Evolutionary conservation across 1,139 yeast genomes (phyloP), one percentile per base, ranked within the genome.

Genomic region (Lodderomyces pseudojiufengensis): DNA sequence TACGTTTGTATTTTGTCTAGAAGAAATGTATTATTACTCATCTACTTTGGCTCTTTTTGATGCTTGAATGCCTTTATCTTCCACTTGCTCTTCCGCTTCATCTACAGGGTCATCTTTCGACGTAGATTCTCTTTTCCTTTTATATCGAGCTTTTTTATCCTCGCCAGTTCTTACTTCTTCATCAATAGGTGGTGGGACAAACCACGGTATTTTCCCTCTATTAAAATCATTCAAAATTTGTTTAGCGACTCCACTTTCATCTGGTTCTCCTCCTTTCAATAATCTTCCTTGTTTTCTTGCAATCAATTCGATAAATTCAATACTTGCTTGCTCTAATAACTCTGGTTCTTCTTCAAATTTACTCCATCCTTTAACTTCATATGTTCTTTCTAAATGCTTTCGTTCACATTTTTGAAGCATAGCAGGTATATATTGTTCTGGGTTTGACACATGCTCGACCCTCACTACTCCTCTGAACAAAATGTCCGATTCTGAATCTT

Each of bases 191-290:
- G 98, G 97, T 24, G 94, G 80, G 24, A 87, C 87, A 58, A 92
- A 92, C 98, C 98, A 92, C 16, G 98, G 98, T 39, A 92, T 88
- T 56, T 88, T 87, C 43, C 98, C 98, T 61, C 98, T 78, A 64
- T 87, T 92, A 69, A 92, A 92, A 59, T 92, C 98, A 52, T 86
- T 88, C 56, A 92, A 74, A 24, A 92, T 82, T 55, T 84, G 83
- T 59, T 88, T 92, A 35, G 98, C 81, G 40, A 92, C 90, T 50
- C 96, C 95, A 47, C 82, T 73, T 63, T 90, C 97, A 61, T 92
- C 97, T 1, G 97, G 95, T 63, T 92, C 98, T 48, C 97, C 98
- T 42, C 98, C 98, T 63, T 92, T 92, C 51, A 92, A 68, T 48
- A 92, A 72, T 59, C 95, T 79, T 45, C 98, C 98, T 38, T 79